Percentiles rank a stretch among this genome's conserved stretches.
These are phyloP conservation scores for Fonsecaea pedrosoi DNA, from an alignment of 2,329 filamentous ascomycete species.

Conservation along the genomic window DNA sequence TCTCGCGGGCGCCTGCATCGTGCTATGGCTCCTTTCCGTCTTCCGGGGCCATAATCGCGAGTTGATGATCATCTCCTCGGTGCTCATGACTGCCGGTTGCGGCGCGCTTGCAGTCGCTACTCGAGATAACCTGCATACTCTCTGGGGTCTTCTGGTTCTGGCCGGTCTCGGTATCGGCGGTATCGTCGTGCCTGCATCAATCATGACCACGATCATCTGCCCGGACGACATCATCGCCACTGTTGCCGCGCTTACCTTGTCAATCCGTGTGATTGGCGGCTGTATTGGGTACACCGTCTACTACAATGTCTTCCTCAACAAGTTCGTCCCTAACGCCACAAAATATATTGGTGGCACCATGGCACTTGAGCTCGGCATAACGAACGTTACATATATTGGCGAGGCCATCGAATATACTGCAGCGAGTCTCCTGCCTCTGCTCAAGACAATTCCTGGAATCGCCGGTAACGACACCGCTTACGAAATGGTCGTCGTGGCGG, in stretches of 20 bases:
- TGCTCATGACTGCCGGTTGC: conserved; percentile 69
- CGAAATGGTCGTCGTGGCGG: conserved; percentile 61
- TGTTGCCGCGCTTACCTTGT: conserved; percentile 70
- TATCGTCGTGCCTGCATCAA: conserved; percentile 70
- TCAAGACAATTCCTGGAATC: conserved; percentile 59
- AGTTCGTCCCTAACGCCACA: conserved; percentile 54
- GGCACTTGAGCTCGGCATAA: conserved; percentile 57
- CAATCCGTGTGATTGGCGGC: conserved; percentile 73
- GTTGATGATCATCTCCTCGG: conserved; percentile 65
- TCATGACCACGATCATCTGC: conserved; percentile 73
- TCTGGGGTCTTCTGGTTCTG: conserved; percentile 66
- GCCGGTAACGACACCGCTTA: conserved; percentile 56
- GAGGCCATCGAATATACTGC: conserved; percentile 62
- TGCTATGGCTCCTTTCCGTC: conserved; percentile 63
- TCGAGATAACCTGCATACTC: conserved; percentile 59
- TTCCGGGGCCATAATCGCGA: conserved; percentile 65
- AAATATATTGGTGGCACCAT: conserved; percentile 61
- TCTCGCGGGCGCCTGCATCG: conserved; percentile 65
- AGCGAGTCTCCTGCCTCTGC: conserved; percentile 60
- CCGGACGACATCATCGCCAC: conserved; percentile 74
- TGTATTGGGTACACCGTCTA: conserved; percentile 68
- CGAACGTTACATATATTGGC: conserved; percentile 54
- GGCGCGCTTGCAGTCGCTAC: conserved; percentile 60
- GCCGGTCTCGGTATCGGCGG: conserved; percentile 71
- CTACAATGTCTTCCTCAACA: conserved; percentile 60